Percentiles rank a stretch among this genome's conserved stretches.
Conservation (phyloP, 2,329 filamentous ascomycete genomes). For the Colletotrichum sp. region DNA sequence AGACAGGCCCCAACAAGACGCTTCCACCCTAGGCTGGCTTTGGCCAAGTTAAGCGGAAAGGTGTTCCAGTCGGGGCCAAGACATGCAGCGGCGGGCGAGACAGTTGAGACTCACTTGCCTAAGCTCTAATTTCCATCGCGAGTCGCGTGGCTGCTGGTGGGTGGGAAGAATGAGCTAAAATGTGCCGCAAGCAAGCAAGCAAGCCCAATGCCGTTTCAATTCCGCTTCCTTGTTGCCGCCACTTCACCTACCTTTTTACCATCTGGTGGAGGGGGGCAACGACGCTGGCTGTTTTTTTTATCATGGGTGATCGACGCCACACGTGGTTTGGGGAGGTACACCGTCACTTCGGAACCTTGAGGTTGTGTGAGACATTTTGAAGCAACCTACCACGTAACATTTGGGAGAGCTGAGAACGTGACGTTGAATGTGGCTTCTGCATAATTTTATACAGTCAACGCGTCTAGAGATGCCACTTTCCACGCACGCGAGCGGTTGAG, state of each 20-base stretch:
- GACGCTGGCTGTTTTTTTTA: background rate
- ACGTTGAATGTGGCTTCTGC: background rate
- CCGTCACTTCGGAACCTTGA: background rate
- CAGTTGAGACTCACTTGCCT: background rate
- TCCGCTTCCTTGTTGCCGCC: background rate
- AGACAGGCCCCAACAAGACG: background rate
- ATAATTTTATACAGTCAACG: background rate
- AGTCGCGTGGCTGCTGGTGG: background rate
- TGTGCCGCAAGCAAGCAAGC: background rate
- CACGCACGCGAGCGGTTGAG: background rate
- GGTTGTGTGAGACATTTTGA: background rate
- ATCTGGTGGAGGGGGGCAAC: background rate
- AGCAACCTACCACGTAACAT: background rate
- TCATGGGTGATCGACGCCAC: background rate
- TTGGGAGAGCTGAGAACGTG: background rate
- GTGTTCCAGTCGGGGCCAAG: background rate
- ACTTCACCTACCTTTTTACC: background rate
- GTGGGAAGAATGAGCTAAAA: background rate
- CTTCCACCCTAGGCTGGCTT: background rate
- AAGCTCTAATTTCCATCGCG: background rate
- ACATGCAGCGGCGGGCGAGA: background rate
- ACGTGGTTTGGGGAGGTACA: background rate
- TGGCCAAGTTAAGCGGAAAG: background rate
- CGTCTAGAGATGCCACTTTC: background rate
- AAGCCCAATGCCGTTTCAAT: background rate